Percentiles rank a stretch among this genome's conserved stretches.
Conservation (phyloP, 2,329 filamentous ascomycete genomes). For the Apiospora koreana region DNA sequence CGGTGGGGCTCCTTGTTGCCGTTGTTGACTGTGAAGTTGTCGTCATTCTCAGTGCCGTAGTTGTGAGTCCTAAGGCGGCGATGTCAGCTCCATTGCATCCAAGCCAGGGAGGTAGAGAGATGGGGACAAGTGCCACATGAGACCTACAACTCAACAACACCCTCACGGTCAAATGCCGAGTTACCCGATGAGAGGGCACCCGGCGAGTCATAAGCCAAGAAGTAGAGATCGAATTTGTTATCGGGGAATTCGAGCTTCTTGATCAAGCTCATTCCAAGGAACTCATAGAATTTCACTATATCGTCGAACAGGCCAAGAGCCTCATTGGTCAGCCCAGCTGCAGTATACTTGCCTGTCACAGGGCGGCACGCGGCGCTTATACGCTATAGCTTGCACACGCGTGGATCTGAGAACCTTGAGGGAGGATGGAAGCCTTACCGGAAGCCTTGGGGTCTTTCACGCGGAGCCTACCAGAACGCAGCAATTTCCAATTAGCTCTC, state of each 20-base stretch:
- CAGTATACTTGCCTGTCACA: not conserved
- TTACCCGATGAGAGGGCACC: constrained; percentile 72
- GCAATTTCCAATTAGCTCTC: not conserved
- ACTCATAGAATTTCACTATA: constrained; percentile 87
- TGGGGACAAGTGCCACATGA: not conserved
- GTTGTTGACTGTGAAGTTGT: constrained; percentile 77
- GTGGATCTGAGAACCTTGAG: constrained; percentile 8
- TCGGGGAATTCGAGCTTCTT: constrained; percentile 82
- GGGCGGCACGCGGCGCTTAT: not conserved
- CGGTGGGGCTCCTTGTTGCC: constrained; percentile 88
- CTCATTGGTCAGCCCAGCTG: not conserved
- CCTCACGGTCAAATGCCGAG: constrained; percentile 78
- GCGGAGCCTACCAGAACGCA: constrained; percentile 64
- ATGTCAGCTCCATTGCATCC: not conserved
- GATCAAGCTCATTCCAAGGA: constrained; percentile 83
- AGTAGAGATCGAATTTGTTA: constrained; percentile 93
- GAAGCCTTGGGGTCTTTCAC: constrained; percentile 91
- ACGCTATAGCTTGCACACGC: not conserved
- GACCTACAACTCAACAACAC: constrained; percentile 73
- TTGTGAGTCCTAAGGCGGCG: constrained; percentile 53
- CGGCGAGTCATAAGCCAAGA: constrained; percentile 83
- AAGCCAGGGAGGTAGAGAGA: not conserved
- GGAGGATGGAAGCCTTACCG: constrained; percentile 42
- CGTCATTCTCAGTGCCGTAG: constrained; percentile 87
- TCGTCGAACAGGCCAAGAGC: not conserved